These are phyloP conservation scores for Penicillium concentricum DNA, from an alignment of 2,329 filamentous ascomycete genomes.

Conservation along the genomic window DNA sequence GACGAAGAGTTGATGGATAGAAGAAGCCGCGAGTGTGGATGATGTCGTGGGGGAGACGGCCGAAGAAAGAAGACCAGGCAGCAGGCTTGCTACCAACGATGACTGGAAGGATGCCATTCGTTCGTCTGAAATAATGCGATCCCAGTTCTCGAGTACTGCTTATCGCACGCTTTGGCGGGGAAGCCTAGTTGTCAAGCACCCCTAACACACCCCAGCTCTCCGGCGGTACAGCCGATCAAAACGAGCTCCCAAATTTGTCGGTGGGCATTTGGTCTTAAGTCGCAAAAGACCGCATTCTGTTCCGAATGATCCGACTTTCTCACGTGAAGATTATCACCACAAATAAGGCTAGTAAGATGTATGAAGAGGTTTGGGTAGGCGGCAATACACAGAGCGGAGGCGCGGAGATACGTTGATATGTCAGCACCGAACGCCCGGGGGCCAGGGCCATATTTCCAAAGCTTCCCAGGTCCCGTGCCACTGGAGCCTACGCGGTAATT, in stretches of 20 bases:
- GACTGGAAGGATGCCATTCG: constrained; percentile 29
- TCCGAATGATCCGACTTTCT: neutral
- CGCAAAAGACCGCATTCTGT: constrained; percentile 18
- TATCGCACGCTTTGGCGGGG: neutral
- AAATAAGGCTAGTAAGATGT: constrained; percentile 2
- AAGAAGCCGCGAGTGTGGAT: constrained; percentile 15
- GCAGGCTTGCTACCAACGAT: constrained; percentile 29
- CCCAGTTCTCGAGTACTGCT: neutral
- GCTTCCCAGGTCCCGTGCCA: neutral
- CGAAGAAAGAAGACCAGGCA: constrained; percentile 27
- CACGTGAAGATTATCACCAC: constrained; percentile 1
- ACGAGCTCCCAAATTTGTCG: constrained; percentile 6
- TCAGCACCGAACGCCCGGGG: constrained; percentile 15
- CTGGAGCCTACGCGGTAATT: neutral
- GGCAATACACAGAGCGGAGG: constrained; percentile 11
- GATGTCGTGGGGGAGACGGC: constrained; percentile 23
- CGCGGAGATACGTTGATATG: constrained; percentile 23
- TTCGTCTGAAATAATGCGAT: constrained; percentile 1
- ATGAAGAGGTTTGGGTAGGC: constrained; percentile 8
- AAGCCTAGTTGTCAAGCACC: neutral
- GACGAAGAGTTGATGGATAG: constrained; percentile 14
- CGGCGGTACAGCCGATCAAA: constrained; percentile 7
- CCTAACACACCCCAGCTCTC: constrained; percentile 11
- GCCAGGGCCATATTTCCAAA: neutral
- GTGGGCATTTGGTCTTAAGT: constrained; percentile 17